Base-by-base conservation (phyloP, 139 green algal genomes). In the Mesotaenium endlicherianum region DNA sequence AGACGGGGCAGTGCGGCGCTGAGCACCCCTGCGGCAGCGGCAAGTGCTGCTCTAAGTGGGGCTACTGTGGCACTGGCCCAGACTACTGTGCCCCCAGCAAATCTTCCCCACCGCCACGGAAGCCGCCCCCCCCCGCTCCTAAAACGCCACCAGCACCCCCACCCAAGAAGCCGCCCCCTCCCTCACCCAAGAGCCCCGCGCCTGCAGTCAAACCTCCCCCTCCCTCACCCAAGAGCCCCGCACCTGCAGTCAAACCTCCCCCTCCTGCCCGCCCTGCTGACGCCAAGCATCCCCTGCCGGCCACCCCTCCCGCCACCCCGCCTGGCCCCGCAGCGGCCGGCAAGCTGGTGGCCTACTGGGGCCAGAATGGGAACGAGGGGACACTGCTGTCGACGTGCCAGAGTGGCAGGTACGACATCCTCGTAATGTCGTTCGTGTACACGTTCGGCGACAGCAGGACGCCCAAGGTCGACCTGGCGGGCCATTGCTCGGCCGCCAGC, bases 381-480 rank as follows among this genome's bases (percentile, higher is more conserved):
- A 42, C 64, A 11, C 64, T 75, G 36, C 11, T 39, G 11, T 11
- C 64, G 11, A 43, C 64, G 64, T 75, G 64, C 14, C 64, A 75
- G 64, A 75, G 64, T 39, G 64, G 64, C 36, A 75, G 16, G 11
- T 75, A 75, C 38, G 64, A 75, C 64, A 43, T 42, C 64, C 11
- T 75, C 64, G 14, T 53, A 11, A 53, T 75, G 11, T 42, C 64
- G 11, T 75, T 75, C 14, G 11, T 75, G 11, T 30, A 75, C 38
- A 16, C 14, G 11, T 75, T 42, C 36, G 64, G 64, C 11, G 8
- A 11, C 16, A 16, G 64, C 36, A 11, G 64, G 11, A 75, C 64
- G 11, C 64, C 64, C 11, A 39, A 11, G 34, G 11, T 75, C 11
- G 14, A 75, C 38, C 38, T 75, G 11, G 64, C 64, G 16, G 64